Base-by-base conservation (phyloP, 768 basidiomycete species). In the Naganishia vishniacii region DNA sequence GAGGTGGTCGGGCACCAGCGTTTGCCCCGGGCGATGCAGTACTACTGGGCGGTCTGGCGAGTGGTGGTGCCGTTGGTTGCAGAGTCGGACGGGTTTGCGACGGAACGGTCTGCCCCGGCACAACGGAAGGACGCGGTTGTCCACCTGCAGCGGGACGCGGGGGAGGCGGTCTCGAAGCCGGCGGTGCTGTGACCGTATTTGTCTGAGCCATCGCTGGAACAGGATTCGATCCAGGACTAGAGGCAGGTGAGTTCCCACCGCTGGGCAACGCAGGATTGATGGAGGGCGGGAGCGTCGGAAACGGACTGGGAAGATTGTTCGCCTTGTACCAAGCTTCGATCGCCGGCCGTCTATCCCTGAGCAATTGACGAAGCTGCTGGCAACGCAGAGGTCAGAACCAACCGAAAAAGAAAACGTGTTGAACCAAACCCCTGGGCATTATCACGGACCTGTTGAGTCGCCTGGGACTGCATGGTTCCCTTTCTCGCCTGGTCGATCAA, bases 331-430 rank as follows among this genome's bases (percentile, higher is more conserved):
- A 56, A 0, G 37, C 20, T 37, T 56, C 53, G 12, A 56, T 56
- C 3, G 53, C 53, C 12, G 53, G 53, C n/a, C 53, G 53, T 25
- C 53, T 3, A 40, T 56, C 53, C 1, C 34, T 2, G 2, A 56
- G 53, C 53, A 56, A 23, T 37, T 40, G 53, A 37, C 53, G 53
- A 18, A 56, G 53, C 53, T 56, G n/a, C n/a, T n/a, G n/a, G n/a
- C n/a, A n/a, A n/a, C n/a, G n/a, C n/a, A n/a, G n/a, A n/a, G n/a
- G n/a, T n/a, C n/a, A n/a, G n/a, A n/a, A n/a, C n/a, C n/a, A n/a
- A n/a, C n/a, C n/a, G n/a, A n/a, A n/a, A n/a, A n/a, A n/a, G n/a
- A n/a, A n/a, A n/a, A n/a, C n/a, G n/a, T n/a, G n/a, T n/a, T n/a
- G n/a, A n/a, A n/a, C n/a, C n/a, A n/a, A n/a, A n/a, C n/a, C n/a